Base-by-base conservation (phyloP, 139 green algal species). In the Picochlorum sp. region DNA sequence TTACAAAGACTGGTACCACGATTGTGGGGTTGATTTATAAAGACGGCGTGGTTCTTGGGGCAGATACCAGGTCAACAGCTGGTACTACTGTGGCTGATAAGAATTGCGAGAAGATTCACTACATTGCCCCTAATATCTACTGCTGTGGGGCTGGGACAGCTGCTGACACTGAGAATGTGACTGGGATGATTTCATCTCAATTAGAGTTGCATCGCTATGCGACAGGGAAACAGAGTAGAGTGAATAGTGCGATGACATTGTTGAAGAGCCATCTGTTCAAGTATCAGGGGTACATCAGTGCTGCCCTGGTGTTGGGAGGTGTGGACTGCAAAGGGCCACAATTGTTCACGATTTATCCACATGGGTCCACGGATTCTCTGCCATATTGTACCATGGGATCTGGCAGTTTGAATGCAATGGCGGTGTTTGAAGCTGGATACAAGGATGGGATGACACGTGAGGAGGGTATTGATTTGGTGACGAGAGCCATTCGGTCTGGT, bases 41-140 rank as follows among this genome's bases (percentile, higher is more conserved):
- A 84, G 94, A 95, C 72, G 94, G 94, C 3, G 89, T 99, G n/a
- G 88, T 99, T 20, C 76, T 99, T 14, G 94, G 90, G 4, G 94
- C 94, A 6, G 94, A 99, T 71, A 99, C 94, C 4, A 79, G 94
- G 6, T 97, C 94, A 3, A 99, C 94, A 0, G 78, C 89, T 15
- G 94, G 91, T 11, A 81, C 78, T 15, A 97, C 92, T 8, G 92
- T 99, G n/a, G 89, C 88, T 15, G 94, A 99, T 79, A 99, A 99
- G 69, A 98, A 99, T 74, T 98, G 92, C 77, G 86, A 95, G 67
- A 99, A 99, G 79, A 98, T 99, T 51, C 92, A 98, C 65, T 97
- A 86, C 74, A 96, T 99, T 38, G 85, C 94, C 2, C 83, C 88
- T 61, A 99, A 99, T 74, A 97, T 99, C 61, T 97, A 96, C 76